These are phyloP conservation scores for Keithomyces neogunnii DNA, from an alignment of 2,329 filamentous ascomycete genomes.

Conservation along the genomic window DNA sequence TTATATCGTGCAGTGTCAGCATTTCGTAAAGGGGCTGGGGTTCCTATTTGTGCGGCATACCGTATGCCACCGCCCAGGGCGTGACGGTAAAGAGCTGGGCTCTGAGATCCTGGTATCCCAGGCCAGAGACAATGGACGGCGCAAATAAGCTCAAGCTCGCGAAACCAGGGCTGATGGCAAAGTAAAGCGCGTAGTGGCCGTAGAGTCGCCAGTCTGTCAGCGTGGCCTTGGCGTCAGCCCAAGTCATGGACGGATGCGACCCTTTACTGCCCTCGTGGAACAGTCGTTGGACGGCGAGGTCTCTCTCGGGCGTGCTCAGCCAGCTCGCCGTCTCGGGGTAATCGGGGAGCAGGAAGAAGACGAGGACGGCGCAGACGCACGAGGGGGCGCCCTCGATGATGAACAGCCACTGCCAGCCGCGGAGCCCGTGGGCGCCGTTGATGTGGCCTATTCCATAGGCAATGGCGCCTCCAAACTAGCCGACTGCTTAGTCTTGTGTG, in stretches of 20 bases:
- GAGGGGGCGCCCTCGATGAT: constrained; percentile 59
- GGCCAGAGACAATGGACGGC: constrained; percentile 49
- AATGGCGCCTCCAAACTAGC: constrained; percentile 57
- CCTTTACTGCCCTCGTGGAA: constrained; percentile 42
- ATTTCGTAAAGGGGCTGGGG: not conserved
- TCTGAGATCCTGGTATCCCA: constrained; percentile 40
- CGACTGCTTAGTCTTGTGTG: not conserved
- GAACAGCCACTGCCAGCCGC: constrained; percentile 62
- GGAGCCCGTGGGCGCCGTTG: constrained; percentile 51
- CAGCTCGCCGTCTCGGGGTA: constrained; percentile 57
- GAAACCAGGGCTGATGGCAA: constrained; percentile 45
- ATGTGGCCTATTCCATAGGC: constrained; percentile 67
- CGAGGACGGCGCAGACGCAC: constrained; percentile 50
- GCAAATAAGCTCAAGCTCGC: constrained; percentile 53
- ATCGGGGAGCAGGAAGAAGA: constrained; percentile 62
- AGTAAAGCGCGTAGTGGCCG: constrained; percentile 50
- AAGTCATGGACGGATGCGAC: constrained; percentile 52
- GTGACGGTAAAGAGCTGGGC: constrained; percentile 61
- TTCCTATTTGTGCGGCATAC: constrained; percentile 17
- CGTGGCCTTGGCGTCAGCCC: constrained; percentile 61
- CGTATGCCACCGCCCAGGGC: constrained; percentile 53
- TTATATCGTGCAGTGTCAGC: not conserved
- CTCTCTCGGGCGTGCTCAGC: constrained; percentile 50
- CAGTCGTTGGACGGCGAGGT: constrained; percentile 39
- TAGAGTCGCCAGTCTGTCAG: constrained; percentile 60